Evolutionary conservation across 345 rosid species (phyloP).

Genomic region (Salix caprea): DNA sequence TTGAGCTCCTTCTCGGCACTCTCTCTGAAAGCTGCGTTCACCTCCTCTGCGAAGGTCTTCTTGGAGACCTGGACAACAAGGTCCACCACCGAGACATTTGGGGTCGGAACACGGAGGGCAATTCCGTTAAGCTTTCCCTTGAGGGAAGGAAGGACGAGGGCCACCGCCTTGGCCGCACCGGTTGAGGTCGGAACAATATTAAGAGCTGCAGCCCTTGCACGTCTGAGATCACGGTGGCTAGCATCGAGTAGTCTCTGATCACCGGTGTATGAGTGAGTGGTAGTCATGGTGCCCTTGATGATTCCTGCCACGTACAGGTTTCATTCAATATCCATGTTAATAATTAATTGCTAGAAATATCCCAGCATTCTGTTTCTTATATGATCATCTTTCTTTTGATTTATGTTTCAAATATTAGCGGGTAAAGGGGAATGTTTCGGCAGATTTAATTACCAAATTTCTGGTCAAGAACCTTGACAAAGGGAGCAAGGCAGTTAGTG

Average conservation of each 20-base stretch:
- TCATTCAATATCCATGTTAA: neutral
- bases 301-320: slow-evolving; percentile 44
- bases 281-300: slow-evolving; percentile 98
- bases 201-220: slow-evolving; percentile 94
- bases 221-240: slow-evolving; percentile 93
- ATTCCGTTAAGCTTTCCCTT: slow-evolving; percentile 95
- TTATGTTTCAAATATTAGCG: neutral
- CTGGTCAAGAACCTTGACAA: slow-evolving; percentile 97
- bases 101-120: slow-evolving; percentile 95
- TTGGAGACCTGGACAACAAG: slow-evolving; percentile 86
- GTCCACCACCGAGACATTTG: slow-evolving; percentile 91
- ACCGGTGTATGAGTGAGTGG: slow-evolving; percentile 97
- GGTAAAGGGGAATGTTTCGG: neutral
- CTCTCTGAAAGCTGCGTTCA: slow-evolving; percentile 84
- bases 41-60: slow-evolving; percentile 94
- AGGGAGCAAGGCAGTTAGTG: slow-evolving; percentile 98
- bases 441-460: slow-evolving; percentile 60
- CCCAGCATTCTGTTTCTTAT: neutral
- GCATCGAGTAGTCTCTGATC: slow-evolving; percentile 94
- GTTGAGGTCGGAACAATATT: slow-evolving; percentile 95
- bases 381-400: no score
- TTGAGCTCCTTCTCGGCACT: slow-evolving; percentile 74
- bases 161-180: slow-evolving; percentile 96
- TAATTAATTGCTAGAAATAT: neutral
- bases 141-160: slow-evolving; percentile 82